These are phyloP conservation scores for Xylariaceae sp. DNA, from an alignment of 2,329 filamentous ascomycete species.

Conservation along the genomic window DNA sequence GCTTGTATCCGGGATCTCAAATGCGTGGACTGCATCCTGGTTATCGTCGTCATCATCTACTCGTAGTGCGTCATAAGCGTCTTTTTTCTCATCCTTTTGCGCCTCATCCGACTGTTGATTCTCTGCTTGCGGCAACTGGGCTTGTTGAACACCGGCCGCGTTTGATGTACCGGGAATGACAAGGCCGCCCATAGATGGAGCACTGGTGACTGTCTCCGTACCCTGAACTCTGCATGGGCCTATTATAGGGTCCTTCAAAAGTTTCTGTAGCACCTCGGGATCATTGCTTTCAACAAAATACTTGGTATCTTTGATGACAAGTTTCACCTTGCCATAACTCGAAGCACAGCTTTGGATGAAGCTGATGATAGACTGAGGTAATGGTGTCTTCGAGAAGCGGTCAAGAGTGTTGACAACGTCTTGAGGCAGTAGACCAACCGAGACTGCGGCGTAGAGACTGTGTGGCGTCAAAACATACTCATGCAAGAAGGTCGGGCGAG, in stretches of 20 bases:
- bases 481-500: conserved; percentile 83
- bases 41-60: conserved; percentile 84
- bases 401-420: conserved; percentile 90
- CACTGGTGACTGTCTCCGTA: conserved; percentile 67
- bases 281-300: conserved; percentile 94
- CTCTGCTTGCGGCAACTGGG: conserved; percentile 38
- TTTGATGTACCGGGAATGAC: conserved; percentile 94
- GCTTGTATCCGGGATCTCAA: conserved; percentile 77
- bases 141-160: conserved; percentile 80
- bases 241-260: conserved; percentile 82
- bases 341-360: conserved; percentile 78
- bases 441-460: conserved; percentile 91
- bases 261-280: conserved; percentile 73
- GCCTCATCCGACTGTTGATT: conserved; percentile 43
- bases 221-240: conserved; percentile 72
- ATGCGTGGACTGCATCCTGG: conserved; percentile 82
- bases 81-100: conserved; percentile 53
- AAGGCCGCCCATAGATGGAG: conserved; percentile 78
- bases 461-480: conserved; percentile 90
- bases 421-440: conserved; percentile 80
- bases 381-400: conserved; percentile 78
- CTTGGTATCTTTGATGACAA: conserved; percentile 89
- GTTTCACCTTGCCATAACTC: conserved; percentile 91
- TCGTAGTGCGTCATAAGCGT: conserved; percentile 67
- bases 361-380: conserved; percentile 72